Percentiles rank a stretch among this genome's conserved stretches.
Conservation (phyloP, 2,329 filamentous ascomycete species). For the Aspergillus puulaauensis region DNA sequence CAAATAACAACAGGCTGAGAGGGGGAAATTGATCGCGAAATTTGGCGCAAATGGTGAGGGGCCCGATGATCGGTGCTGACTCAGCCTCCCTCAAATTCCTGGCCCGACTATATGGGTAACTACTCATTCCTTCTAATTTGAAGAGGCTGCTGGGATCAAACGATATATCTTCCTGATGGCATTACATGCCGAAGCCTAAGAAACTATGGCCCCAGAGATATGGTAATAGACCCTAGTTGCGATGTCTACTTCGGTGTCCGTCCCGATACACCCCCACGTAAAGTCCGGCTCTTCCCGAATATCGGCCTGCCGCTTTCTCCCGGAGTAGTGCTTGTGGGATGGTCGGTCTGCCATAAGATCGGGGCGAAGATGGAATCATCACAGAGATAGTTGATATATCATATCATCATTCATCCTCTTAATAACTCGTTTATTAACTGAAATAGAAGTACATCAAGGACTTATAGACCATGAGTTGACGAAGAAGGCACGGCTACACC, state of each 20-base stretch:
- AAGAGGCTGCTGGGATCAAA: not conserved
- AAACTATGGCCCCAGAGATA: not conserved
- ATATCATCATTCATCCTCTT: not conserved
- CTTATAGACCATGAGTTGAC: not conserved
- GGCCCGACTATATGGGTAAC: not conserved
- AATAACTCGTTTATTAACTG: not conserved
- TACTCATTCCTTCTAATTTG: no score
- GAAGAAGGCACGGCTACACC: not conserved
- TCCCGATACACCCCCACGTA: conserved; percentile 5
- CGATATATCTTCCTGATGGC: not conserved
- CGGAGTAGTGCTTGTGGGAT: not conserved
- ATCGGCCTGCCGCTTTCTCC: not conserved
- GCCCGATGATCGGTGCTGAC: conserved; percentile 11
- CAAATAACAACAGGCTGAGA: not conserved
- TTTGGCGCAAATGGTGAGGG: conserved; percentile 1
- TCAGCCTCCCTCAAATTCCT: conserved; percentile 1
- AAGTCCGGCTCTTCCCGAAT: conserved; percentile 11
- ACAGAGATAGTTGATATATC: not conserved
- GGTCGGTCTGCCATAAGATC: not conserved
- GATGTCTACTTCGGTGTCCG: not conserved
- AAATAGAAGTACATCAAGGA: not conserved
- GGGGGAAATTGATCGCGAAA: conserved; percentile 7
- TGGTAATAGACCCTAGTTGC: not conserved
- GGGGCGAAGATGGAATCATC: not conserved
- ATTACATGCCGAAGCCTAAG: not conserved